Conservation (phyloP, 139 green algal genomes). For the Yamagishiella unicocca region DNA sequence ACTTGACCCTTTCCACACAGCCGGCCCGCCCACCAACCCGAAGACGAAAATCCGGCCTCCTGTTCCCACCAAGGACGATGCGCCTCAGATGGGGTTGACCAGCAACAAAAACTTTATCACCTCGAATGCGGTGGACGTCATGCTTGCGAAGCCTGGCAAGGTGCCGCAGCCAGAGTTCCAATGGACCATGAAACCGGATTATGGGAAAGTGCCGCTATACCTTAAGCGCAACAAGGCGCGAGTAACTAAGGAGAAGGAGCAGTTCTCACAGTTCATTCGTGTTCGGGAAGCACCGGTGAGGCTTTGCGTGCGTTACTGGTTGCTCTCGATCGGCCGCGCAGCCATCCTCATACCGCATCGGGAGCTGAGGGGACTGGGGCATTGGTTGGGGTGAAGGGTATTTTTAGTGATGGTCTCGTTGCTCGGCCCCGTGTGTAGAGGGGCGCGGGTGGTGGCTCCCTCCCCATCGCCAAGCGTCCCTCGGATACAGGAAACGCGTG, state of each 20-base stretch:
- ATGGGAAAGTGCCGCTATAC: conserved; percentile 87
- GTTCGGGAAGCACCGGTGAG: conserved; percentile 68
- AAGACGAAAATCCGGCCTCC: conserved; percentile 74
- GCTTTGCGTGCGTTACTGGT: too few relatives aligned
- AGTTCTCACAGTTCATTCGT: conserved; percentile 73
- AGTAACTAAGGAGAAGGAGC: conserved; percentile 72
- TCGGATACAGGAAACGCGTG: too few relatives aligned
- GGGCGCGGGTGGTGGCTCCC: too few relatives aligned
- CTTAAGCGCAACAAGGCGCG: conserved; percentile 80
- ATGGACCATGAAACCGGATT: conserved; percentile 77
- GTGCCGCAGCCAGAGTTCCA: conserved; percentile 54
- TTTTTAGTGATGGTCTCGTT: too few relatives aligned
- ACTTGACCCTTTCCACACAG: conserved; percentile 33
- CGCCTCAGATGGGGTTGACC: conserved; percentile 74
- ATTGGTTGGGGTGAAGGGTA: too few relatives aligned
- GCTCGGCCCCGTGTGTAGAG: too few relatives aligned
- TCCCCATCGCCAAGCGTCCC: too few relatives aligned
- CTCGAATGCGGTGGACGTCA: conserved; percentile 81
- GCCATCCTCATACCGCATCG: too few relatives aligned
- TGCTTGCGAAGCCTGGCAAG: conserved; percentile 69
- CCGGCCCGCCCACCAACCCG: conserved; percentile 48
- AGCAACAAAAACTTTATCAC: conserved; percentile 89
- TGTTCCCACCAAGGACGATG: conserved; percentile 71
- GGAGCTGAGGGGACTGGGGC: too few relatives aligned
- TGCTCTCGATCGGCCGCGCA: too few relatives aligned